Conservation (phyloP, 2,329 filamentous ascomycete genomes). For the Cercospora sp. region DNA sequence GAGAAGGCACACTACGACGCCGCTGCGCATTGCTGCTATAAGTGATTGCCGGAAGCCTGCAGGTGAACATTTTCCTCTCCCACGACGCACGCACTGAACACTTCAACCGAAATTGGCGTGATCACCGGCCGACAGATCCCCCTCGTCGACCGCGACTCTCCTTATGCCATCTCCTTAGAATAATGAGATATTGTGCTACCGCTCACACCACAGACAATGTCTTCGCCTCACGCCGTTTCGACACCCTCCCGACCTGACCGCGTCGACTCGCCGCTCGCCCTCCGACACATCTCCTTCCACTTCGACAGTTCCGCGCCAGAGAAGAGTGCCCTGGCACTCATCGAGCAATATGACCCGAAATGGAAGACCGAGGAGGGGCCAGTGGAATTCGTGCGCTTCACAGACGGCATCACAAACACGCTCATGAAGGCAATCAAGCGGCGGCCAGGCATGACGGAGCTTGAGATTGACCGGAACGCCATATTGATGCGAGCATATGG, state of each 20-base stretch:
- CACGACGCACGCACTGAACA: not conserved
- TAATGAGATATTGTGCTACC: slow-evolving; percentile 22
- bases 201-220: slow-evolving; percentile 26
- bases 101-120: not conserved
- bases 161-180: slow-evolving; percentile 8
- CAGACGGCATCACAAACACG: slow-evolving; percentile 97
- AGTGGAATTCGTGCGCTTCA: slow-evolving; percentile 87
- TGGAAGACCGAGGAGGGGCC: slow-evolving; percentile 74
- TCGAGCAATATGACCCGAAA: slow-evolving; percentile 76
- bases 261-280: slow-evolving; percentile 38
- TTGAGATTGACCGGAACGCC: slow-evolving; percentile 79
- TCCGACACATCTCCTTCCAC: slow-evolving; percentile 66
- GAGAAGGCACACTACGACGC: not conserved
- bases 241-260: slow-evolving; percentile 30
- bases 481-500: slow-evolving; percentile 92
- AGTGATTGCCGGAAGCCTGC: slow-evolving; percentile 1
- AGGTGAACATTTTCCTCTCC: not conserved
- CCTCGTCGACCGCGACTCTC: slow-evolving; percentile 20
- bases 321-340: slow-evolving; percentile 74
- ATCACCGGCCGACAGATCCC: slow-evolving; percentile 8
- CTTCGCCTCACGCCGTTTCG: slow-evolving; percentile 26
- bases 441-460: slow-evolving; percentile 67
- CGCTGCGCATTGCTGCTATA: not conserved
- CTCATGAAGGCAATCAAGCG: slow-evolving; percentile 75
- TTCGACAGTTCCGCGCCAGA: slow-evolving; percentile 79